A percentile compares a stretch with the other conserved stretches of the same genome.
Evolutionary conservation across 2,329 filamentous ascomycete species (phyloP).

Genomic region (Aspergillus luchuensis): DNA sequence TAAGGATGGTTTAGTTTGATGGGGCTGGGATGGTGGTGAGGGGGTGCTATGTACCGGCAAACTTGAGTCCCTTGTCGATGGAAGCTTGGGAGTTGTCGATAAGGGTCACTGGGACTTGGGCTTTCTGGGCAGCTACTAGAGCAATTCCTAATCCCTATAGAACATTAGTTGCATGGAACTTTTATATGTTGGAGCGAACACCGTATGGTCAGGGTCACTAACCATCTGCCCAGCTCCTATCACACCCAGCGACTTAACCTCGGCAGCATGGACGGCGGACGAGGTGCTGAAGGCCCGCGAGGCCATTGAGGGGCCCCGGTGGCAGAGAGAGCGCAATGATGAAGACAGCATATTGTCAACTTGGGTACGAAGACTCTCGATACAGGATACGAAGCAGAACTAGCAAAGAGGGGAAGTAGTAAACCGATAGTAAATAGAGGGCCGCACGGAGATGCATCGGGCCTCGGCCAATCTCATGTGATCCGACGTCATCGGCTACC

Average conservation of each 20-base stretch:
- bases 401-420: constrained; percentile 18
- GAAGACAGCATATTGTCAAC: constrained; percentile 39
- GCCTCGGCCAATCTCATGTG: constrained; percentile 21
- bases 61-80: constrained; percentile 83
- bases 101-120: constrained; percentile 78
- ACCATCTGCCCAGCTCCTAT: constrained; percentile 97
- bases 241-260: constrained; percentile 86
- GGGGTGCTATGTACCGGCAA: constrained; percentile 65
- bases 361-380: background rate
- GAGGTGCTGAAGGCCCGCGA: constrained; percentile 69
- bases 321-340: constrained; percentile 34
- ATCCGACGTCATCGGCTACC: constrained; percentile 36
- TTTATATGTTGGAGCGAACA: background rate
- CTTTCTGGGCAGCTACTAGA: constrained; percentile 84
- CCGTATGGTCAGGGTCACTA: constrained; percentile 31
- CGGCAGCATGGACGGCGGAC: constrained; percentile 61
- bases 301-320: constrained; percentile 39
- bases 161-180: constrained; percentile 26
- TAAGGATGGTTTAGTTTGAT: background rate
- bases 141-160: constrained; percentile 88
- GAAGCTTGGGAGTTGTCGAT: constrained; percentile 83
- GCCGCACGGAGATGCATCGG: background rate
- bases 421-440: constrained; percentile 3
- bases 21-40: background rate
- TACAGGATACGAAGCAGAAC: background rate